Percentiles rank a stretch among this genome's conserved stretches.
phyloP scores from a whole-genome alignment of 2,329 filamentous ascomycete genomes.

The Fusarium sp. region DNA sequence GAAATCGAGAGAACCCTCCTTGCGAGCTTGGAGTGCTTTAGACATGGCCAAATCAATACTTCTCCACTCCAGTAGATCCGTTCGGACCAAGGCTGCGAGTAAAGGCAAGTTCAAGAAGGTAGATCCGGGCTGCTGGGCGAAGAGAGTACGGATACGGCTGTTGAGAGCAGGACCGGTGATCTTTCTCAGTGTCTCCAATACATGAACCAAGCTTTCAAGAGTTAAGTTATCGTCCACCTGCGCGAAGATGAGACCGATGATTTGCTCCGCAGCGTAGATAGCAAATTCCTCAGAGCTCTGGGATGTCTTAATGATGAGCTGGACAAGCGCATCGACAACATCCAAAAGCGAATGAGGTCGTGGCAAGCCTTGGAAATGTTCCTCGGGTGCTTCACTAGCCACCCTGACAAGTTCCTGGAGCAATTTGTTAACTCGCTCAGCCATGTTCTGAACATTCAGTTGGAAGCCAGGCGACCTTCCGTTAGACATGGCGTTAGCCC shows the following conservation, averaged over 20 bases:
- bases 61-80: conserved; percentile 71
- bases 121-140: conserved; percentile 67
- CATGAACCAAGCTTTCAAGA: conserved; percentile 71
- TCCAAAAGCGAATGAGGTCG: conserved; percentile 71
- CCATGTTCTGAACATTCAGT: conserved; percentile 64
- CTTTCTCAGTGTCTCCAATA: conserved; percentile 70
- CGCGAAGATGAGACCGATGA: conserved; percentile 68
- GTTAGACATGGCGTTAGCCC: conserved; percentile 57
- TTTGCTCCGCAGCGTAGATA: conserved; percentile 69
- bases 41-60: conserved; percentile 78
- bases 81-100: conserved; percentile 67
- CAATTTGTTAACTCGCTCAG: conserved; percentile 68
- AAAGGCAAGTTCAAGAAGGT: conserved; percentile 69
- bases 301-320: conserved; percentile 72
- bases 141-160: conserved; percentile 66
- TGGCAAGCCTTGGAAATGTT: conserved; percentile 70
- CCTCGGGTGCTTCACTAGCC: conserved; percentile 65
- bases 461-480: conserved; percentile 62
- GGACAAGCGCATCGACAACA: conserved; percentile 70
- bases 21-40: conserved; percentile 77
- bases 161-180: conserved; percentile 67
- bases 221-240: conserved; percentile 66
- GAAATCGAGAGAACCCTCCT: conserved; percentile 79
- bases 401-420: conserved; percentile 68
- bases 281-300: conserved; percentile 71